phyloP scores from a whole-genome alignment of 2,329 filamentous ascomycete species.

The Penicillium brasilianum region DNA sequence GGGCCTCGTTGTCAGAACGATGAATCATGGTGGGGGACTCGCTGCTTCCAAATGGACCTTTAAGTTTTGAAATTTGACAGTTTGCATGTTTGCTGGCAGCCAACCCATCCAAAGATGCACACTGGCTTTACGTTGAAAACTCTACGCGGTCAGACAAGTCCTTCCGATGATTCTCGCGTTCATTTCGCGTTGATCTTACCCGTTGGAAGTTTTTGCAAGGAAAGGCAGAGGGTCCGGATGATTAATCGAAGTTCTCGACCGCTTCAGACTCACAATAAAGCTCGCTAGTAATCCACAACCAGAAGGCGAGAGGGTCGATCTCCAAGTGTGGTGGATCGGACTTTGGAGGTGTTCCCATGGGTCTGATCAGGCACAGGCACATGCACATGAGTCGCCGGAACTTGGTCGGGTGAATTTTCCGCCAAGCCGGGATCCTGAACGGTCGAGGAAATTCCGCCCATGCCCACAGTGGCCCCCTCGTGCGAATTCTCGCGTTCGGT shows the following conservation, averaged over 20 bases:
- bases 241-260: constrained; percentile 24
- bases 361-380: constrained; percentile 22
- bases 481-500: constrained; percentile 4
- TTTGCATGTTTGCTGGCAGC: not conserved
- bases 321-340: constrained; percentile 13
- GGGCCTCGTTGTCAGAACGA: not conserved
- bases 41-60: not conserved
- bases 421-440: constrained; percentile 7
- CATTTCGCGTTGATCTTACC: not conserved
- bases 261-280: constrained; percentile 6
- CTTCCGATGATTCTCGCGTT: not conserved
- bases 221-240: not conserved
- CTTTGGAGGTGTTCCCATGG: constrained; percentile 19
- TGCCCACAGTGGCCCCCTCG: not conserved
- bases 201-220: constrained; percentile 1
- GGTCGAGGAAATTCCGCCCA: not conserved
- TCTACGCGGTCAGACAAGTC: constrained; percentile 3
- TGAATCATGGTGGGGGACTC: not conserved
- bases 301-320: constrained; percentile 23
- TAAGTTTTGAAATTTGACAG: not conserved
- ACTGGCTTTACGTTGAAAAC: not conserved
- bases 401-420: constrained; percentile 3
- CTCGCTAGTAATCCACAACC: constrained; percentile 5
- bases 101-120: not conserved
- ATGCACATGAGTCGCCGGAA: constrained; percentile 17